phyloP scores from a whole-genome alignment of 148 eudicot species.

The Rhododendron mucronatum region DNA sequence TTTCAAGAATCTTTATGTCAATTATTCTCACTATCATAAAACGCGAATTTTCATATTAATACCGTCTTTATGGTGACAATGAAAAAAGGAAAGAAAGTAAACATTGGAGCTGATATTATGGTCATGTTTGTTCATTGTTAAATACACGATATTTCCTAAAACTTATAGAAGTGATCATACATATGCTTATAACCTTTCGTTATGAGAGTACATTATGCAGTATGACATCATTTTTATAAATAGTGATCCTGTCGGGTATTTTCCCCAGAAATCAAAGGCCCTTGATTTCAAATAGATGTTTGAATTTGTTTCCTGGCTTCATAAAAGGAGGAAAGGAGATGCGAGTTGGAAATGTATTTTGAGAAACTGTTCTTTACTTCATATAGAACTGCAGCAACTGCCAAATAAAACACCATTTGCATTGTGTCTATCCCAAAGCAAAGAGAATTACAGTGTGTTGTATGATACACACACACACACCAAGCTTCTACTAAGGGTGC shows the following conservation, averaged over 20 bases:
- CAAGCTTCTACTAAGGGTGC: no score
- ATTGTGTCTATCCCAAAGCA: not conserved
- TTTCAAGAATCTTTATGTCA: not conserved
- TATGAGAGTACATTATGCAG: not conserved
- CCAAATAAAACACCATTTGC: not conserved
- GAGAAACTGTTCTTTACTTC: not conserved
- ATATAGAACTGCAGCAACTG: not conserved
- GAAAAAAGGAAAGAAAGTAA: not conserved
- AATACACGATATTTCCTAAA: not conserved
- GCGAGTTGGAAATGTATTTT: not conserved
- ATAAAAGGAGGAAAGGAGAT: not conserved
- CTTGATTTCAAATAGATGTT: not conserved
- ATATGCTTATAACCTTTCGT: not conserved
- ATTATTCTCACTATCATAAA: not conserved
- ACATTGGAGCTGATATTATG: not conserved
- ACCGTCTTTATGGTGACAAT: not conserved
- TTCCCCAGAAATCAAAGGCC: not conserved
- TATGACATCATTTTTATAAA: not conserved
- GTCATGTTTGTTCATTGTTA: not conserved
- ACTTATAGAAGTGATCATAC: not conserved
- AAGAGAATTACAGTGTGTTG: not conserved
- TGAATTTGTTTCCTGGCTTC: not conserved
- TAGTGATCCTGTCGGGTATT: not conserved
- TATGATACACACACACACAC: not conserved
- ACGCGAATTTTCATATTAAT: not conserved